Evolutionary conservation across 2,329 filamentous ascomycete genomes (phyloP).

Genomic region (Nigrospora oryzae): DNA sequence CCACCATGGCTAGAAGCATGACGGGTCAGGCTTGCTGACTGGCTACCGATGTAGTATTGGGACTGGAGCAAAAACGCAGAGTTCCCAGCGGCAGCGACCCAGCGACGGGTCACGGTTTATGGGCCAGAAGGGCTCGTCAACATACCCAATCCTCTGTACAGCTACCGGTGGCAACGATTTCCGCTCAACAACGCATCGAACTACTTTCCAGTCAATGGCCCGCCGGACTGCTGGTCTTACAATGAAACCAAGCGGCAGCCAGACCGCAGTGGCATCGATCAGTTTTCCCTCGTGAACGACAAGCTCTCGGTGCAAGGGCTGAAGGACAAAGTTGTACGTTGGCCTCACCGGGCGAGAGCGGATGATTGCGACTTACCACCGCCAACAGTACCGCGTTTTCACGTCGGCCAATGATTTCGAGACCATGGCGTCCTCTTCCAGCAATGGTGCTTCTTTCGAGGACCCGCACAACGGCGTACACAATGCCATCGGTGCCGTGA

Average conservation of each 20-base stretch:
- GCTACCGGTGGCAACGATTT: slow-evolving; percentile 37
- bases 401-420: slow-evolving; percentile 26
- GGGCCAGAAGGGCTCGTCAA: slow-evolving; percentile 27
- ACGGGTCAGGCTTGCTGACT: too few species aligned
- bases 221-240: slow-evolving; percentile 17
- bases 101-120: slow-evolving; percentile 19
- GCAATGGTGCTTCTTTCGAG: slow-evolving; percentile 31
- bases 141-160: slow-evolving; percentile 43
- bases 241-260: slow-evolving; percentile 31
- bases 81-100: slow-evolving; percentile 32
- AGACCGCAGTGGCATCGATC: slow-evolving; percentile 21
- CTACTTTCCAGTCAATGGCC: slow-evolving; percentile 24
- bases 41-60: slow-evolving; percentile 28
- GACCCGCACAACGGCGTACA: slow-evolving; percentile 34
- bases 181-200: slow-evolving; percentile 20
- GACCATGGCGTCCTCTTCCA: slow-evolving; percentile 29
- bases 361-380: too few species aligned
- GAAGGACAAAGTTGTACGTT: slow-evolving; percentile 30
- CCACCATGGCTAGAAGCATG: too few species aligned
- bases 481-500: slow-evolving; percentile 25
- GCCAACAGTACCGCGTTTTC: slow-evolving; percentile 31
- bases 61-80: slow-evolving; percentile 37
- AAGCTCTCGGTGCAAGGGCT: slow-evolving; percentile 22
- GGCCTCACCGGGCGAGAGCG: neutral
- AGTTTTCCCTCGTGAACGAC: slow-evolving; percentile 28